Evolutionary conservation across 208 protist species (phyloP).

Genomic region (Herpetomonas samuelpessoai): DNA sequence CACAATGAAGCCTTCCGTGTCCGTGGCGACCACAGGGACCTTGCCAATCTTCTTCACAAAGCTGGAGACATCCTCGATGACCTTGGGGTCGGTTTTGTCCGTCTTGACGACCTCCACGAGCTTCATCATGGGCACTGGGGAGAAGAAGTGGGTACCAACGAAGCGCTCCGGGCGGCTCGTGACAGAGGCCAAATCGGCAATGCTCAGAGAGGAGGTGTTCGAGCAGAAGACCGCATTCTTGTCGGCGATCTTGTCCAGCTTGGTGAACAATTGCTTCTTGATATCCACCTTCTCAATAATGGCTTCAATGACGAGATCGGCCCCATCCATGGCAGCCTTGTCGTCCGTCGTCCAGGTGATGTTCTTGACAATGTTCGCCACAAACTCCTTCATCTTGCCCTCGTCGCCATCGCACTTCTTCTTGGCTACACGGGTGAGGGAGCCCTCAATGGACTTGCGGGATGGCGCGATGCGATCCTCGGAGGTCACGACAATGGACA

Average conservation of each 20-base stretch:
- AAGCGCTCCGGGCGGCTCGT: conserved; percentile 67
- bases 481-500: conserved; percentile 29
- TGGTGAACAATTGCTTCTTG: conserved; percentile 54
- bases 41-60: conserved; percentile 68
- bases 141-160: conserved; percentile 89
- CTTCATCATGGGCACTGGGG: conserved; percentile 89
- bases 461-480: conserved; percentile 30
- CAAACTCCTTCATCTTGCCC: conserved; percentile 21
- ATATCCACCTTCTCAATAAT: conserved; percentile 59
- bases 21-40: conserved; percentile 55
- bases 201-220: conserved; percentile 82
- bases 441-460: conserved; percentile 38
- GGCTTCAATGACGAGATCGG: conserved; percentile 67
- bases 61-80: conserved; percentile 39
- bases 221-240: conserved; percentile 77
- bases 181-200: conserved; percentile 54
- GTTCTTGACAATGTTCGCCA: conserved; percentile 14
- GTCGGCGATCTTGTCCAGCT: conserved; percentile 45
- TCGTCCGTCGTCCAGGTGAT: conserved; percentile 62
- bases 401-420: conserved; percentile 45
- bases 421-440: conserved; percentile 32
- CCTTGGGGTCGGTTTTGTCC: conserved; percentile 41
- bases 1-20: conserved; percentile 90
- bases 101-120: conserved; percentile 86
- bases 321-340: conserved; percentile 19